Evolutionary conservation across 2,329 filamentous ascomycete genomes (phyloP).

Genomic region (Penicillium sp.): DNA sequence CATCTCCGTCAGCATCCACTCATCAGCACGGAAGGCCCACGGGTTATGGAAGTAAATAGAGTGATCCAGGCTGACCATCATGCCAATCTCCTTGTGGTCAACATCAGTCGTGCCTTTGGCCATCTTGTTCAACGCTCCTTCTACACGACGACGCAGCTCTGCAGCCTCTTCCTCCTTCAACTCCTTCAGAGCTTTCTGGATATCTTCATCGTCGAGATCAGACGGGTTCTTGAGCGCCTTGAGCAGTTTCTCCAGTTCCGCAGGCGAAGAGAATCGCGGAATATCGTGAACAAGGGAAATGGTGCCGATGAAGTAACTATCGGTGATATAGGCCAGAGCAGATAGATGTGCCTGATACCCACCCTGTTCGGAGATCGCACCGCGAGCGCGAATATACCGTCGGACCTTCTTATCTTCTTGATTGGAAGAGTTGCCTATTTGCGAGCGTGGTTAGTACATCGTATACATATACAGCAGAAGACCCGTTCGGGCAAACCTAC

Average conservation of each 20-base stretch:
- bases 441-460: background rate
- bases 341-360: conserved; percentile 77
- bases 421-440: conserved; percentile 43
- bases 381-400: conserved; percentile 51
- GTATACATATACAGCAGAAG: no score
- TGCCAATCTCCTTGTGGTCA: conserved; percentile 42
- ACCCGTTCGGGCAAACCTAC: conserved; percentile 27
- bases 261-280: conserved; percentile 64
- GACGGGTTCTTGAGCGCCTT: conserved; percentile 43
- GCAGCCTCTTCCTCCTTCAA: conserved; percentile 42
- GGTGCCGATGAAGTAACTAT: conserved; percentile 90
- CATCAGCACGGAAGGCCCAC: conserved; percentile 47
- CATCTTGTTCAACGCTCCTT: conserved; percentile 34
- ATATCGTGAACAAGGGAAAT: conserved; percentile 75
- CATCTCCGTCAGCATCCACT: conserved; percentile 51
- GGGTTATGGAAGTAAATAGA: conserved; percentile 52
- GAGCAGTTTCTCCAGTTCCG: conserved; percentile 40
- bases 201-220: conserved; percentile 42
- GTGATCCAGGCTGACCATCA: conserved; percentile 53
- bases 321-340: conserved; percentile 88
- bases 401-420: conserved; percentile 65
- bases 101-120: conserved; percentile 22
- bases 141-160: conserved; percentile 37
- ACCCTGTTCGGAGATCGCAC: conserved; percentile 67
- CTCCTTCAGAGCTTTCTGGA: conserved; percentile 40